Evolutionary conservation across 352 stramenopile species (phyloP), one percentile per base, ranked within the genome.

Genomic region (Globisporangium takayamanum): DNA sequence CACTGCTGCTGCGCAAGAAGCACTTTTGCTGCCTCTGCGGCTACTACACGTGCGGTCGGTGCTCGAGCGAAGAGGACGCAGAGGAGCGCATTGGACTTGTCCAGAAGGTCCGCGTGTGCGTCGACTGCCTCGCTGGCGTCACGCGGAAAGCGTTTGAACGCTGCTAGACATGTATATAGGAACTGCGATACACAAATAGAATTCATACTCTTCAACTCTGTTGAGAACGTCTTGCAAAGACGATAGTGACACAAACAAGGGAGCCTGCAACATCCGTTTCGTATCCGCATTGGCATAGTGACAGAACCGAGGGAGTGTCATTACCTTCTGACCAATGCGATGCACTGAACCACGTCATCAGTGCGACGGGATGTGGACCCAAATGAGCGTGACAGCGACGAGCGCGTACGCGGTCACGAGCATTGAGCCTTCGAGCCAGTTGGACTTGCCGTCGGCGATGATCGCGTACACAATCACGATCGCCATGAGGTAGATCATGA

Each of bases 391-490:
- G 54, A 96, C 73, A 33, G 78, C 84, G 18, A 97, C 88, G 30
- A 97, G 84, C 56, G 86, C 72, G 69, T 97, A 97, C 18, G 88
- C 87, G 15, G 88, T 97, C 55, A 97, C 80, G 50, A 97, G 74
- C 81, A 96, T 94, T 46, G 86, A 94, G 30, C 89, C 89, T 59
- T 96, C 80, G 33, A 97, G 86, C 90, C 90, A 97, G 60, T 97
- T 97, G 62, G 81, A 95, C 58, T 90, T 95, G 61, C 90, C 89
- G 56, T 96, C 86, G 20, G 86, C 87, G 58, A 96, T 91, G 67
- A 93, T 92, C 18, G 79, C 89, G 60, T 96, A 96, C 3, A 98
- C 95, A 55, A 98, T 98, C 58, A 99, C 81, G 57, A 98, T 94
- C 25, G 89, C 92, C 67, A 98, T 89, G 62, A 98, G 78, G 68